Conservation (phyloP, 345 rosid genomes). For the Gossypium longicalyx region DNA sequence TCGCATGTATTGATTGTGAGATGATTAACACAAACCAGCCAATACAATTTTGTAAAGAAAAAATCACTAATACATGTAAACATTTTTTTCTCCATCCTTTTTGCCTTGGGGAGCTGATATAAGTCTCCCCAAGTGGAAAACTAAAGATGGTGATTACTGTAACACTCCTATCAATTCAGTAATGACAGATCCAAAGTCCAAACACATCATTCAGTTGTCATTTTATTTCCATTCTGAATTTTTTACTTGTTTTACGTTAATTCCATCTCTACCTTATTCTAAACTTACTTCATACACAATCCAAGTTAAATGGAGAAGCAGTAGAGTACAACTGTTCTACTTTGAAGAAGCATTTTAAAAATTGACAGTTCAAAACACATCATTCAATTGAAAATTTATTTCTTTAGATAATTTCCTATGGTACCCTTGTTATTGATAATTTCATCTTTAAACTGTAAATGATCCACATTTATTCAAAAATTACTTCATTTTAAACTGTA, state of each 20-base stretch:
- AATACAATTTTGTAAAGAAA: too few species aligned
- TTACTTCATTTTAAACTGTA: too few species aligned
- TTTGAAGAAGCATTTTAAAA: too few species aligned
- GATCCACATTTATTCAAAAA: not conserved
- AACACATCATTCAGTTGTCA: not conserved
- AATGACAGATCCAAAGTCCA: not conserved
- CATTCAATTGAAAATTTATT: not conserved
- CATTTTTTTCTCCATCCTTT: too few species aligned
- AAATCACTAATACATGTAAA: too few species aligned
- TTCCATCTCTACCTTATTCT: not conserved
- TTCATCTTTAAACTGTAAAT: not conserved
- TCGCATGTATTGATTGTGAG: not conserved
- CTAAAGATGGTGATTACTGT: not conserved
- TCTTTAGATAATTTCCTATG: not conserved
- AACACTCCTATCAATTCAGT: not conserved
- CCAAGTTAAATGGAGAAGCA: too few species aligned
- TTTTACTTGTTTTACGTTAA: not conserved
- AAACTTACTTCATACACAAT: too few species aligned
- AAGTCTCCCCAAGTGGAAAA: too few species aligned
- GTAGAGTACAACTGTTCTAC: too few species aligned
- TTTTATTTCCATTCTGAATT: too few species aligned
- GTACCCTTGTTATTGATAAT: too few species aligned
- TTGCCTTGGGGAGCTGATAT: too few species aligned
- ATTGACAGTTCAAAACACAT: not conserved
- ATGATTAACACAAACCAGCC: slow-evolving; percentile 13